Evolutionary conservation across 345 rosid genomes (phyloP), one percentile per base, ranked within the genome.

Genomic region (Draba incana): DNA sequence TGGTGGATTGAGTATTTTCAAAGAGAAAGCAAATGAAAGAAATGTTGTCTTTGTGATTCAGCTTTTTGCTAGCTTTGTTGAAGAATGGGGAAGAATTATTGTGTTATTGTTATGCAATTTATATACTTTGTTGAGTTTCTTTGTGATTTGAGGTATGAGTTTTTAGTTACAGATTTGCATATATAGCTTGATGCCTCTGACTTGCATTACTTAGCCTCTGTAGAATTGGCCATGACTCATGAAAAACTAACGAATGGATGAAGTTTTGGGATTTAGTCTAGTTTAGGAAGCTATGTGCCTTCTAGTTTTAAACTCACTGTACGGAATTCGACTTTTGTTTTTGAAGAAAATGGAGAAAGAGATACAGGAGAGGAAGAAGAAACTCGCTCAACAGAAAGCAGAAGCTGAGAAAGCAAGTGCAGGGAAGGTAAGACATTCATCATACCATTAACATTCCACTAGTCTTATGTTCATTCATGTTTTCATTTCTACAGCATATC

Each of bases 341-440:
- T 13, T 75, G 75, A 37, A 92, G 98, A 92, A 87, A 89, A 84
- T 83, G 98, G 96, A 87, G 93, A 83, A 74, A 81, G 93, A 92
- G 81, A 82, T 61, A 81, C 7, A 64, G 62, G 94, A 89, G 83
- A 89, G 72, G 71, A 71, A 57, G 90, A 85, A 48, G 76, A 87
- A 84, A 74, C 84, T 85, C 10, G 87, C 80, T 71, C 83, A 85
- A 65, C 88, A 79, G 11, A 87, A 80, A 84, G 63, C 77, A 2
- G 81, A 68, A 57, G 81, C 57, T 45, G 87, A 85, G 70, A 88
- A 84, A 64, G 83, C 76, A 65, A 72, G 69, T 63, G 74, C 80
- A 42, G 85, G 73, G 13, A 84, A 91, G 88, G 97, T 86, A 77
- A 75, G 44, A 28, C 20, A 14, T 25, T 52, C 63, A 74, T 46